Evolutionary conservation across 345 rosid genomes (phyloP).

Genomic region (Mallotus nudiflorus): DNA sequence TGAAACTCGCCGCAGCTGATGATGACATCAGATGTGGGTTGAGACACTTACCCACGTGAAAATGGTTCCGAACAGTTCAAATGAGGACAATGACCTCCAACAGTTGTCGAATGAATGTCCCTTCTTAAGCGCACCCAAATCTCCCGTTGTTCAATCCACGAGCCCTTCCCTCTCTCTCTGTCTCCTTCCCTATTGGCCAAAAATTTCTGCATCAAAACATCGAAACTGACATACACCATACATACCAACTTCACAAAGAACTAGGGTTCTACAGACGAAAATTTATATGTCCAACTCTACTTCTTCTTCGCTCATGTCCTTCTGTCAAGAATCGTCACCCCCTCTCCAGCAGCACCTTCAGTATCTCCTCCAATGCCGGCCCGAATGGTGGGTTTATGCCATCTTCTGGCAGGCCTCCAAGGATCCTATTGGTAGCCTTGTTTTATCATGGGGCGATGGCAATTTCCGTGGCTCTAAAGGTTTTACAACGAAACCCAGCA

Average conservation of each 20-base stretch:
- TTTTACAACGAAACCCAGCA: constrained; percentile 11
- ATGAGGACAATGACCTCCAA: background rate
- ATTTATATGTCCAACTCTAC: constrained; percentile 31
- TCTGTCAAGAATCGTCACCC: constrained; percentile 25
- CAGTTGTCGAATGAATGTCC: background rate
- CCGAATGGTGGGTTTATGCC: constrained; percentile 60
- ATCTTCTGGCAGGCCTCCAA: constrained; percentile 57
- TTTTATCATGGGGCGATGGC: constrained; percentile 51
- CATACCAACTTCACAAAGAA: background rate
- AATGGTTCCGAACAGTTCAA: background rate
- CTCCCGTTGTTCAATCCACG: background rate
- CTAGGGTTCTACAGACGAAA: constrained; percentile 27
- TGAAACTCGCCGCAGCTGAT: background rate
- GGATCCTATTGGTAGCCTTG: constrained; percentile 32
- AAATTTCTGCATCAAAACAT: too few relatives aligned
- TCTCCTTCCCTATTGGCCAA: too few relatives aligned
- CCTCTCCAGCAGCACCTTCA: constrained; percentile 53
- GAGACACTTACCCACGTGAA: background rate
- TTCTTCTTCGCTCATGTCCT: constrained; percentile 25
- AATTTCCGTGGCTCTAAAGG: constrained; percentile 35
- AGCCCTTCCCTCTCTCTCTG: background rate
- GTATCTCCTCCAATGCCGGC: constrained; percentile 40
- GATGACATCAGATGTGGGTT: background rate
- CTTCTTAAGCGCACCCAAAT: background rate
- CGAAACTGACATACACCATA: background rate